Evolutionary conservation across 345 rosid species (phyloP), one percentile per base, ranked within the genome.

Genomic region (Citrus sinensis): DNA sequence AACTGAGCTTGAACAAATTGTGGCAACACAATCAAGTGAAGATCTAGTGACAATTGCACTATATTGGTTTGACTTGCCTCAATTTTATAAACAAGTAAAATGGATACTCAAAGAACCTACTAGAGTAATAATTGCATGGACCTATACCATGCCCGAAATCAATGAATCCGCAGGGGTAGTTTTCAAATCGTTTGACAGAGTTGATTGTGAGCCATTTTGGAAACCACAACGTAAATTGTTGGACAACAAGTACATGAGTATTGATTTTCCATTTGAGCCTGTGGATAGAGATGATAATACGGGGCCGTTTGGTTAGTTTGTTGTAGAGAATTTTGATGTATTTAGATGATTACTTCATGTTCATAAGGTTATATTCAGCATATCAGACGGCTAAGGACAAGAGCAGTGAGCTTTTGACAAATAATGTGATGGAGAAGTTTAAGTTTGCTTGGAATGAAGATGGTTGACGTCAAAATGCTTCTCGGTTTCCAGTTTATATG

Each of bases 101-200:
- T 84, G 85, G 82, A 90, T 88, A 6, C 90, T 93, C 71, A 89
- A 90, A 73, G 92, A 92, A 70, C 97, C 97, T 6, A 6, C 86
- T 34, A 92, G 98, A 0, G 91, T 89, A 16, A 24, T 91, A 46
- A 96, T 93, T 1, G 89, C 93, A 0, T 92, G 98, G 96, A 91
- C 97, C 90, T 94, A 94, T 90, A 89, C 93, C 7, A 62, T 68
- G 7, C 95, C 96, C 11, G 78, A 89, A 80, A 82, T 94, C 35
- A 85, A 88, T 75, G 62, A 64, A 70, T 22, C 88, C 6, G 86
- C 93, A 0, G 90, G 92, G 75, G 40, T 83, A 5, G 86, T 90
- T 22, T 87, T 92, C 78, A 35, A 46, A 17, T 83, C 87, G 7
- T 91, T 89, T 61, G 89, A 93, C 85, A 1, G 11, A 1, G 73